These are phyloP conservation scores for Tetracentron sinense DNA, from an alignment of 164 flowering plant species.

Conservation along the genomic window DNA sequence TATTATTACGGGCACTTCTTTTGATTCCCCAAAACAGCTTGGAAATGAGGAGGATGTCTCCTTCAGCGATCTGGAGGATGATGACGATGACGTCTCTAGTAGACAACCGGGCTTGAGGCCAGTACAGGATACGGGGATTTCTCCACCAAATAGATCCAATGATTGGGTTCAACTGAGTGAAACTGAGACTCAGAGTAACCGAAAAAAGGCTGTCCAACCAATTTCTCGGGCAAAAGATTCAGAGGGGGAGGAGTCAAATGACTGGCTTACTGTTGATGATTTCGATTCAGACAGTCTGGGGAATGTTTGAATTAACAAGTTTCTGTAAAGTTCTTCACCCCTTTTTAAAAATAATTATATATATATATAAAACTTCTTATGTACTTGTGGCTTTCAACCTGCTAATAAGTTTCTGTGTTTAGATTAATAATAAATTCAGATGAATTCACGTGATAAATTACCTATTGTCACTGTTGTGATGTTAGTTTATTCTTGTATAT, in stretches of 20 bases:
- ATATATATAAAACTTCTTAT: no score
- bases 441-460: slow-evolving; percentile 2
- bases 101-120: slow-evolving; percentile 16
- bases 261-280: slow-evolving; percentile 59
- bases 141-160: slow-evolving; percentile 33
- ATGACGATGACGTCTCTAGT: slow-evolving; percentile 28
- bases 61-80: slow-evolving; percentile 56
- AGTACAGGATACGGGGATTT: slow-evolving; percentile 8
- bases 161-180: slow-evolving; percentile 52
- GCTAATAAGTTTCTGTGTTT: neutral
- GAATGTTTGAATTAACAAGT: slow-evolving; percentile 8
- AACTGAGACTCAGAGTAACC: slow-evolving; percentile 19
- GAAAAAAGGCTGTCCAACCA: slow-evolving; percentile 21
- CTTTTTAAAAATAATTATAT: no score
- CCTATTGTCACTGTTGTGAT: slow-evolving; percentile 1
- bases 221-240: slow-evolving; percentile 39
- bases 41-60: slow-evolving; percentile 50
- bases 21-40: slow-evolving; percentile 18
- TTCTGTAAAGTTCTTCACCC: slow-evolving; percentile 36
- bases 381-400: neutral
- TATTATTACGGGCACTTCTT: slow-evolving; percentile 18
- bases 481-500: slow-evolving; percentile 2
- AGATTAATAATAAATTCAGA: slow-evolving; percentile 2
- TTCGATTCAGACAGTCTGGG: slow-evolving; percentile 31
- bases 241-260: slow-evolving; percentile 53